Evolutionary conservation across 306 rosid species (phyloP).

Genomic region (Cucurbita maxima): DNA sequence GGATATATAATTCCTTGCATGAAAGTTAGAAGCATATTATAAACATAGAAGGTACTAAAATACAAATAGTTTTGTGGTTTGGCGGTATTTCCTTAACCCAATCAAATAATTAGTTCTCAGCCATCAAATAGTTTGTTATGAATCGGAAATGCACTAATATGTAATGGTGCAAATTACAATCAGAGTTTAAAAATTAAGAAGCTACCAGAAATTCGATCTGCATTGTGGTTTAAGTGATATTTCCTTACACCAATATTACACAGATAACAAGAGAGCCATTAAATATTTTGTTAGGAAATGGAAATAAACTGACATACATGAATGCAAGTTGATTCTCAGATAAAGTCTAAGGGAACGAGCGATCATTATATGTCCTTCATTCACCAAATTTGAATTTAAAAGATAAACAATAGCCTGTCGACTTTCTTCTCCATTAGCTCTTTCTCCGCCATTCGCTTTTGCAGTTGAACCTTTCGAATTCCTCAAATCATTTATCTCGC

Average conservation of each 20-base stretch:
- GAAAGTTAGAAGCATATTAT: background rate
- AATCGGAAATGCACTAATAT: slow-evolving; percentile 17
- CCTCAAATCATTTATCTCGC: slow-evolving; percentile 34
- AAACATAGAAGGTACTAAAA: background rate
- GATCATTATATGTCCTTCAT: slow-evolving; percentile 81
- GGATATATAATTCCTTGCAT: background rate
- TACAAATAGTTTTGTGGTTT: background rate
- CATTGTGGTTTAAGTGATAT: background rate
- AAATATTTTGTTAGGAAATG: slow-evolving; percentile 1
- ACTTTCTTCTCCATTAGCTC: slow-evolving; percentile 29
- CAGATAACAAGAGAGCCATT: background rate
- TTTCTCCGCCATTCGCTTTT: slow-evolving; percentile 27
- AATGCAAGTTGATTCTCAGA: slow-evolving; percentile 64
- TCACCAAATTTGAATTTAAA: slow-evolving; percentile 60
- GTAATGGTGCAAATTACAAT: background rate
- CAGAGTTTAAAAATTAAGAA: background rate
- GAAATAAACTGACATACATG: slow-evolving; percentile 47
- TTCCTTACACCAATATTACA: background rate
- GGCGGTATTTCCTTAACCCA: background rate
- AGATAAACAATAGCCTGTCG: slow-evolving; percentile 45
- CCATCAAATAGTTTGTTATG: background rate
- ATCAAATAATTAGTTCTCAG: background rate
- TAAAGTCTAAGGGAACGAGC: slow-evolving; percentile 61
- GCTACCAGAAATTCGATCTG: background rate
- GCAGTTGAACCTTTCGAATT: slow-evolving; percentile 30